Evolutionary conservation across 176 grass and related monocot species (phyloP), one percentile per base, ranked within the genome.

Genomic region (Musa troglodytarum): DNA sequence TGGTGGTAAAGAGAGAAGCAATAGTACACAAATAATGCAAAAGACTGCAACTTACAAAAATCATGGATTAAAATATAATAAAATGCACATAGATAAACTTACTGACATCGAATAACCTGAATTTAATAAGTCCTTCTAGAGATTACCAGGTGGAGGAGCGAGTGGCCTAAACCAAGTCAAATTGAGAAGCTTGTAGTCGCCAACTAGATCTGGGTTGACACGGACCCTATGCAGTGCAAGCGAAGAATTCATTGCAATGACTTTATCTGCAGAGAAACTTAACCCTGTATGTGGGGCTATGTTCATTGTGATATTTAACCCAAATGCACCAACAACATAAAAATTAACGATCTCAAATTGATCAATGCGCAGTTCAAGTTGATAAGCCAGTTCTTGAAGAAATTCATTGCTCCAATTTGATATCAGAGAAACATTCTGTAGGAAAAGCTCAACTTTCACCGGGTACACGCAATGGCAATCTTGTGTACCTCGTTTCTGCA

Each of bases 251-350:
- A 99, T 91, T 75, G 79, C 51, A 71, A 53, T 58, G 69, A 92
- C 86, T 87, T 95, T 82, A 76, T 82, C 70, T 1, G 59, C 71
- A 49, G 84, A 82, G 76, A 99, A 99, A 79, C 96, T 93, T 87
- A 86, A 86, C 86, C 90, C 96, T 69, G 77, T 88, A 57, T 88
- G 80, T 69, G 96, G 91, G 8, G 88, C 86, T 86, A 99, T 93
- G 86, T 99, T 62, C 96, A 99, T 99, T 65, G 96, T 94, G 51
- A 95, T 95, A 81, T 99, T 99, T 78, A 99, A 85, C 65, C 91
- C 96, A 87, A 88, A 91, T 72, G 88, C 83, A 76, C 96, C 96
- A 78, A 99, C 96, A 64, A 99, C 96, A 54, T 99, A 99, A 75
- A 99, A 95, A 80, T 99, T 99, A 78, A 81, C 84, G 63, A 99